phyloP scores from a whole-genome alignment of 169 alveolate species.

The Plasmodium berghei region DNA sequence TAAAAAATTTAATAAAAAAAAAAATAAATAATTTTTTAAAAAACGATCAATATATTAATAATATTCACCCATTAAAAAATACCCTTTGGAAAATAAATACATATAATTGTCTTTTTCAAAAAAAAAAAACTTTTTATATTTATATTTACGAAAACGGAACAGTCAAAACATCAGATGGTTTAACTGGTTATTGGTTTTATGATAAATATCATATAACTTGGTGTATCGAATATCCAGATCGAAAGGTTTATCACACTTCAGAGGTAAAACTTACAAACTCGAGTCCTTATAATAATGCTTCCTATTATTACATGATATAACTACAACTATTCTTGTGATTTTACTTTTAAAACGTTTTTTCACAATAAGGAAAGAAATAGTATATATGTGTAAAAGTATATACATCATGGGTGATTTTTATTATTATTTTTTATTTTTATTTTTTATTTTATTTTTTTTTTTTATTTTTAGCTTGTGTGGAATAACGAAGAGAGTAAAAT shows the following conservation, averaged over 20 bases:
- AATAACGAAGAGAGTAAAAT: slow-evolving; percentile 49
- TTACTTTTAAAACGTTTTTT: no score
- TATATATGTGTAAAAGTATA: no score
- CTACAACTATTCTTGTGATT: no score
- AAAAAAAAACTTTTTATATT: slow-evolving; percentile 27
- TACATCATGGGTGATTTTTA: neutral
- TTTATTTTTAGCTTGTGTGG: slow-evolving; percentile 49
- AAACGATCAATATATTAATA: neutral
- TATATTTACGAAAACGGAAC: slow-evolving; percentile 40
- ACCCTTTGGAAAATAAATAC: slow-evolving; percentile 47
- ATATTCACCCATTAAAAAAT: slow-evolving; percentile 49
- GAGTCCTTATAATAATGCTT: no score
- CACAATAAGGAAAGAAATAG: no score
- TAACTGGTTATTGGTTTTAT: slow-evolving; percentile 38
- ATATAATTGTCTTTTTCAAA: slow-evolving; percentile 40
- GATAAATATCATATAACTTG: slow-evolving; percentile 48
- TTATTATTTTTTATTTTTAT: neutral
- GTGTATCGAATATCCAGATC: slow-evolving; percentile 12
- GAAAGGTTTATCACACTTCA: slow-evolving; percentile 46
- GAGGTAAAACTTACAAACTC: slow-evolving; percentile 7
- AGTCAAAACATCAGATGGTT: slow-evolving; percentile 8
- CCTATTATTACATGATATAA: no score
- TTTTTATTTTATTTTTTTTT: neutral
- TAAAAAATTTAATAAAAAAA: slow-evolving; percentile 6
- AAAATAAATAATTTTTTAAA: neutral